A percentile compares a stretch with the other conserved stretches of the same genome.
These are phyloP conservation scores for Diplotaxis tenuifolia DNA, from an alignment of 345 rosid species.

Conservation along the genomic window DNA sequence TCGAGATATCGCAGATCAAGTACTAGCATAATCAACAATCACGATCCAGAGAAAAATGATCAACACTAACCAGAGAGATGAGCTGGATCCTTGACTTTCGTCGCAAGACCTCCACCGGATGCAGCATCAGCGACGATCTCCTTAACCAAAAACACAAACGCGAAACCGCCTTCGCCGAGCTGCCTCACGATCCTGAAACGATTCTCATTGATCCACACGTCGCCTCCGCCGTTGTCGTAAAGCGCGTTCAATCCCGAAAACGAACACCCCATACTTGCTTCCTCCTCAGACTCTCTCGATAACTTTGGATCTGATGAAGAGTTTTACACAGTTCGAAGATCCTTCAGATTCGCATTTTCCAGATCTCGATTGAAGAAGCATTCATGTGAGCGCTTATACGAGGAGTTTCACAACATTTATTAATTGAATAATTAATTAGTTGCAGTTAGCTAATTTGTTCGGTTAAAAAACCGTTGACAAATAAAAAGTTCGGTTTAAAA, in stretches of 20 bases:
- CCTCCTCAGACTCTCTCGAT: neutral
- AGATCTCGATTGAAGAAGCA: neutral
- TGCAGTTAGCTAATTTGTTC: neutral
- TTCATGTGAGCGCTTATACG: neutral
- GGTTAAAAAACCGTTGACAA: neutral
- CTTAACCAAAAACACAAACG: slow-evolving; percentile 79
- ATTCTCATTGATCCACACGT: slow-evolving; percentile 99
- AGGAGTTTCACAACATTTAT: neutral
- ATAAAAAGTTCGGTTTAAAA: too few relatives aligned
- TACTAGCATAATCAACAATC: neutral
- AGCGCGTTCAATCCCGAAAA: slow-evolving; percentile 91
- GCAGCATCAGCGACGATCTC: slow-evolving; percentile 55
- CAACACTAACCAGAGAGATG: slow-evolving; percentile 74
- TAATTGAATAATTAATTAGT: neutral
- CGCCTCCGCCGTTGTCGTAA: slow-evolving; percentile 91
- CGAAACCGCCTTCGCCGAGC: slow-evolving; percentile 98
- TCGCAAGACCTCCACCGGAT: slow-evolving; percentile 66
- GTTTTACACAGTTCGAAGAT: neutral
- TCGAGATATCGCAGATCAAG: slow-evolving; percentile 5
- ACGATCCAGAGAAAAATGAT: neutral
- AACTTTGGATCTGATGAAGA: neutral
- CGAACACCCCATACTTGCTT: slow-evolving; percentile 52
- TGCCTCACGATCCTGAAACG: slow-evolving; percentile 80
- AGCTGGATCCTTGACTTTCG: slow-evolving; percentile 83
- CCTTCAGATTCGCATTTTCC: neutral